Base-by-base conservation (phyloP, 768 basidiomycete species). In the Mycena crocata region DNA sequence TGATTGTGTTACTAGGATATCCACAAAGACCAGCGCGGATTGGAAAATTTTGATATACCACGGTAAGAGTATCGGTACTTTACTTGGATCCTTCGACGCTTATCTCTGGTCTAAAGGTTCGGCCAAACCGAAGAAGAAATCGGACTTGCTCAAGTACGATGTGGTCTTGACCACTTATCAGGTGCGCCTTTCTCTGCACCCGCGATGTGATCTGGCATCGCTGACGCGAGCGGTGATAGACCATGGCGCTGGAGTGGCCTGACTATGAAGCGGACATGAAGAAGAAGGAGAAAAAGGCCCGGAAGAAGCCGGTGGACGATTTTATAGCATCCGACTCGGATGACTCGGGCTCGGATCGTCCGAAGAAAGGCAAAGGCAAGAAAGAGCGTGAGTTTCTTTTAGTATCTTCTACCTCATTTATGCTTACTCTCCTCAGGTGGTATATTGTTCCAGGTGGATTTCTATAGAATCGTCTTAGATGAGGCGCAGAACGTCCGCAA, bases 11-110 rank as follows among this genome's bases (percentile, higher is more conserved):
- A 8, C 44, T 44, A 62, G 62, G 31, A 85, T 87, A 32, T 87
- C 90, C 73, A 80, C 82, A 49, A 87, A 87, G 78, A 86, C 87
- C 2, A 84, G 83, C 64, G 78, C 78, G 42, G 79, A 76, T 10
- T 71, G 89, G 32, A 81, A 79, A 32, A 86, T 87, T 57, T 74
- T 85, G 4, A 87, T 92, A 35, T 91, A 93, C 73, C 92, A 93
- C 71, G 91, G 84, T 84, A n/a, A 12, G 54, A 17, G 54, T 8
- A 71, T 71, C 23, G 5, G 24, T 39, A 6, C 17, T 28, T 31
- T 13, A 39, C 15, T 26, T 34, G 24, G 12, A 26, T 57, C 3
- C 14, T 21, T 37, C 23, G 56, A 28, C 52, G 46, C 44, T 52
- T 65, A 62, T n/a, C 49, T 32, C 31, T 71, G 23, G 52, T 58